Evolutionary conservation across 179 eudicot species (phyloP).

Genomic region (Pouteria campechiana): DNA sequence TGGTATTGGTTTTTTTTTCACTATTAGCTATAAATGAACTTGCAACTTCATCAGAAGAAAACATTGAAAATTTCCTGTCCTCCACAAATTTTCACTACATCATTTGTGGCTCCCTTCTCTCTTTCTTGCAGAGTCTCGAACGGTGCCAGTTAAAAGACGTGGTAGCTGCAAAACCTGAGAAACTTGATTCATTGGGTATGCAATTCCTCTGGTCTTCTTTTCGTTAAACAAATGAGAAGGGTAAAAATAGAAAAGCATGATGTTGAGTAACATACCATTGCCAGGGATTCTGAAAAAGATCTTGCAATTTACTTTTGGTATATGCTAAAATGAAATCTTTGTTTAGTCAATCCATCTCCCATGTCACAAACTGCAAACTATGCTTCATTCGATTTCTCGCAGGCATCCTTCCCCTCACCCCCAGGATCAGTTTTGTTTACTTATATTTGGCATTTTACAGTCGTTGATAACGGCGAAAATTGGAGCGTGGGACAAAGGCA

Average conservation of each 20-base stretch:
- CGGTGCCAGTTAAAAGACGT: slow-evolving; percentile 91
- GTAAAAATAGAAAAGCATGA: too few relatives aligned
- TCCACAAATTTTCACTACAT: too few relatives aligned
- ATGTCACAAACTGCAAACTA: background rate
- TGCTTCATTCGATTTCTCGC: background rate
- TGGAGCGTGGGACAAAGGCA: slow-evolving; percentile 99
- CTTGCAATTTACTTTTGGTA: background rate
- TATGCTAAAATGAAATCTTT: background rate
- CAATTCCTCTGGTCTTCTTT: too few relatives aligned
- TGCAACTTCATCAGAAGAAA: too few relatives aligned
- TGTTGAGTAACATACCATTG: too few relatives aligned
- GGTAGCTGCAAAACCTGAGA: slow-evolving; percentile 73
- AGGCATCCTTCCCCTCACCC: background rate
- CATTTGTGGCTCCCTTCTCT: background rate
- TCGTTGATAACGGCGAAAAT: slow-evolving; percentile 79
- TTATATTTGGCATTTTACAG: slow-evolving; percentile 16
- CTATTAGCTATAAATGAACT: too few relatives aligned
- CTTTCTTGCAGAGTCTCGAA: slow-evolving; percentile 57
- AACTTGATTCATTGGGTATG: slow-evolving; percentile 74
- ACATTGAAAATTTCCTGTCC: too few relatives aligned
- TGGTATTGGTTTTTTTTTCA: too few relatives aligned
- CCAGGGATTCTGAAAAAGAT: too few relatives aligned
- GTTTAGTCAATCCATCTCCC: background rate
- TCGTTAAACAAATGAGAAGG: too few relatives aligned
- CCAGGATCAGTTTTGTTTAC: background rate